Base-by-base conservation (phyloP, 108 stramenopile genomes). In the Epipyxis sp. region DNA sequence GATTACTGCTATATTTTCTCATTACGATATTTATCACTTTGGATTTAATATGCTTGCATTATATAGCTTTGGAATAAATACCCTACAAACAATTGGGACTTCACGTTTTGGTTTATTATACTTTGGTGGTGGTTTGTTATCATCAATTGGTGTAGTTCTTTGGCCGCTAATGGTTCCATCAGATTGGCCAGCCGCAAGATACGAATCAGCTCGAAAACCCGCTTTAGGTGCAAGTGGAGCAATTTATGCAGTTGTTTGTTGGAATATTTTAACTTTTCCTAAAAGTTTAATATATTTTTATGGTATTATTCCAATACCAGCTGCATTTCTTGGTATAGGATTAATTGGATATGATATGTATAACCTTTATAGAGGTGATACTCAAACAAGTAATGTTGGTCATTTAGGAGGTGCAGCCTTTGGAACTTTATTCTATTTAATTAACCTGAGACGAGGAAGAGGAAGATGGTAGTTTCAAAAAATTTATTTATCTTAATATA, bases 41-140 rank as follows among this genome's bases (percentile, higher is more conserved):
- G 6, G 20, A 10, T 29, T 29, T 6, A 65, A 65, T 65, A 65
- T 65, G 61, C 6, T 65, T 65, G 25, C 35, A 16, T 65, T 65
- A 6, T 65, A 13, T 32, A 65, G 13, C 61, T 65, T 65, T 65
- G 61, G 61, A 37, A 29, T 6, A 65, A 25, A 37, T 3, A 3
- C 25, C 20, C 6, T 65, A 3, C 25, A 29, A 13, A 6, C 35
- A 3, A 32, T 65, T 16, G 61, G 61, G 6, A 65, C 13, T 35
- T 16, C 61, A 65, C 3, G 61, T 6, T 65, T 65, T 37, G 30
- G 20, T 6, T 3, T 32, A 6, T 32, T 65, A 25, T 65, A 65
- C 25, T 65, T 65, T 6, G 61, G 61, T 65, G 61, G 61, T 6
- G 61, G 61, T 32, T 6, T 65, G 35, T 10, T 65, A 13, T 65